Conservation (phyloP, 108 stramenopile species). For the Cylindrotheca fusiformis region DNA sequence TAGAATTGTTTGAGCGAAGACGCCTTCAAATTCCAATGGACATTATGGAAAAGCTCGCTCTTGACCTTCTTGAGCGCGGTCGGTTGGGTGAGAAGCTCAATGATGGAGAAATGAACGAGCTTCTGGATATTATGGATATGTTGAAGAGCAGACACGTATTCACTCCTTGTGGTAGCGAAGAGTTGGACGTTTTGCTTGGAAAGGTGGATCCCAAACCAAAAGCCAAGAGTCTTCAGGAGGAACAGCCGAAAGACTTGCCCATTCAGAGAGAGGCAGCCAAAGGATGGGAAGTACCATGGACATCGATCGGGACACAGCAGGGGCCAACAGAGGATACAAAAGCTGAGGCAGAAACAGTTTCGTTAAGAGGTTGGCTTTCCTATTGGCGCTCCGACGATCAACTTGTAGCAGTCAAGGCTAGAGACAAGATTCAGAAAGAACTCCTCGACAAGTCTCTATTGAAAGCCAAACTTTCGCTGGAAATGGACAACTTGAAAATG, state of each 20-base stretch:
- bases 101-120: not conserved
- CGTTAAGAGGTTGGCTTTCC: not conserved
- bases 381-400: not conserved
- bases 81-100: not conserved
- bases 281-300: not conserved
- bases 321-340: not conserved
- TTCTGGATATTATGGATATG: not conserved
- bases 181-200: not conserved
- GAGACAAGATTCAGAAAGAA: conserved; percentile 1
- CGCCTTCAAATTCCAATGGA: not conserved
- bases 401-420: not conserved
- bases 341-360: not conserved
- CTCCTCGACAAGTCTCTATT: not conserved
- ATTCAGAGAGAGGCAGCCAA: not conserved
- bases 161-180: not conserved
- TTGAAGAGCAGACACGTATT: not conserved
- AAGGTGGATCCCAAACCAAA: not conserved
- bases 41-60: not conserved
- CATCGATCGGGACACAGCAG: not conserved
- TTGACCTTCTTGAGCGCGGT: not conserved
- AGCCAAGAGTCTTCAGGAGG: not conserved
- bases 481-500: not conserved
- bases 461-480: not conserved
- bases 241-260: too few relatives aligned
- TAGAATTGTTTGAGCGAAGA: not conserved